Evolutionary conservation across 1,284 basidiomycete genomes (phyloP), one percentile per base, ranked within the genome.

Genomic region (Fomitopsis palustris): DNA sequence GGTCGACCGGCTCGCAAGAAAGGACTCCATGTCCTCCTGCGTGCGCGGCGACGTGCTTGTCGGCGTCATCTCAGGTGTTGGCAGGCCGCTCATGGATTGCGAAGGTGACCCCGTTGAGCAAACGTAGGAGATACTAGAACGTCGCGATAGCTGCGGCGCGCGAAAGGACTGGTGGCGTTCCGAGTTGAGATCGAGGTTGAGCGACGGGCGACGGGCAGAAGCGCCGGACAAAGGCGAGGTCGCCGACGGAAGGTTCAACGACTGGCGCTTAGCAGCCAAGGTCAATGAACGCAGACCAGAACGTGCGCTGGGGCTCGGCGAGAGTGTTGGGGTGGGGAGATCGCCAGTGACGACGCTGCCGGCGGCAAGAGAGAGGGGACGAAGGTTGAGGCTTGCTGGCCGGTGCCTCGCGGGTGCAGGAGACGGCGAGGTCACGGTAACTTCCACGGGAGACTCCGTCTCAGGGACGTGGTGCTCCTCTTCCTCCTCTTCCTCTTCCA

Each of bases 401-500:
- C 88, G 85, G 54, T 78, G 81, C 39, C 85, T 81, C 56, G 71
- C 61, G 39, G 76, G 69, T 7, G 72, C 67, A 21, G 78, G 69
- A 39, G 80, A 78, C 4, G 74, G 69, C 12, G 70, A 64, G 2
- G 68, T 61, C 33, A 64, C 61, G 2, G 65, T 65, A 23, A 67
- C 60, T 31, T 58, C 39, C 27, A 27, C 23, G 27, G 54, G 41
- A 21, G 69, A 62, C 16, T 68, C 61, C 29, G 61, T 61, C 58
- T n/a, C 62, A 21, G 51, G 52, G 53, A 54, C 60, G 35, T 56
- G 51, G 53, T 68, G 65, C 41, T 75, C 74, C 4, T 82, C 81
- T 35, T 89, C 88, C 27, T 92, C 90, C 56, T 92, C 90, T 37
- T 92, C 90, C 65, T 92, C 90, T 70, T 93, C 90, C 35, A 92